phyloP scores from a whole-genome alignment of 2,329 filamentous ascomycete genomes.

The Metarhizium rileyi region DNA sequence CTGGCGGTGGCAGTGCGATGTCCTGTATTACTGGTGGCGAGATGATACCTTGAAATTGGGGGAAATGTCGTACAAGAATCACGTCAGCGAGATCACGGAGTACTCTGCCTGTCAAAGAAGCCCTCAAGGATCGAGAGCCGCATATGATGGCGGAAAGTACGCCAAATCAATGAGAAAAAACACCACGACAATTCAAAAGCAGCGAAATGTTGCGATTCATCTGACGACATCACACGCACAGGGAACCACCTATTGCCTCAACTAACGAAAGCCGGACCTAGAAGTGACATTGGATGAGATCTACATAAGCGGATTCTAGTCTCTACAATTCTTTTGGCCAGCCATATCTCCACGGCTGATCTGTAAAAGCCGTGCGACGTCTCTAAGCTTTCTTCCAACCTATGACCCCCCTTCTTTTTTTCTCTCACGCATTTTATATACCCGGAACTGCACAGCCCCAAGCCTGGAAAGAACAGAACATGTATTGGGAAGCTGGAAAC shows the following conservation, averaged over 20 bases:
- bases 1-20: constrained; percentile 27
- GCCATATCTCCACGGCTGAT: neutral
- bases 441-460: constrained; percentile 1
- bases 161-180: neutral
- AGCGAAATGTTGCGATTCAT: constrained; percentile 9
- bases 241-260: neutral
- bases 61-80: constrained; percentile 8
- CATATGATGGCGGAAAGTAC: constrained; percentile 14
- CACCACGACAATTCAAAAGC: constrained; percentile 4
- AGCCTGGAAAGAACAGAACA: constrained; percentile 1
- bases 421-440: neutral
- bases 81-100: constrained; percentile 16
- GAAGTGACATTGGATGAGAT: neutral
- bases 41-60: constrained; percentile 15
- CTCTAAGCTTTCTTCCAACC: neutral
- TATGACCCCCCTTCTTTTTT: neutral
- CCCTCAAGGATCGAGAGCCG: constrained; percentile 17
- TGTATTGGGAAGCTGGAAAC: constrained; percentile 1
- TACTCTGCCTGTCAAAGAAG: constrained; percentile 17
- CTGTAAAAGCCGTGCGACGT: no score
- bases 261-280: neutral
- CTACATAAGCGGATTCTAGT: neutral
- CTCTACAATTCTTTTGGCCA: no score
- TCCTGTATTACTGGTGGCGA: constrained; percentile 28
- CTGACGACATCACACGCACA: neutral